Evolutionary conservation across 2,329 filamentous ascomycete species (phyloP).

Genomic region (Bipolaris cookei): DNA sequence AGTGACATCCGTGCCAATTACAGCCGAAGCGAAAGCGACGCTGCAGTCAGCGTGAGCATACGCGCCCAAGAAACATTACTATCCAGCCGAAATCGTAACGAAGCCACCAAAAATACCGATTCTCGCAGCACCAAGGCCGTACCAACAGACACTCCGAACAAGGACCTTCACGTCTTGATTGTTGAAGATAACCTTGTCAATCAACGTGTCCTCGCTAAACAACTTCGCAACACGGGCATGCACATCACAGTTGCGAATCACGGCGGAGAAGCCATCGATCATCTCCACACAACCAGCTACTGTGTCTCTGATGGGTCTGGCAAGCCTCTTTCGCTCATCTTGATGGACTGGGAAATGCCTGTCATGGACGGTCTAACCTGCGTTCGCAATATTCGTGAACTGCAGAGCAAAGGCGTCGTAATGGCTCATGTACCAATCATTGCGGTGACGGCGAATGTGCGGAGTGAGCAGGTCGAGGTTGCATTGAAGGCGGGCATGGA

Average conservation of each 20-base stretch:
- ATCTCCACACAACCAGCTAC: constrained; percentile 37
- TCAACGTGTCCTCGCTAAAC: constrained; percentile 50
- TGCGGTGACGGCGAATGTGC: constrained; percentile 46
- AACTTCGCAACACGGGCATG: constrained; percentile 47
- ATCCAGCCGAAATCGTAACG: constrained; percentile 14
- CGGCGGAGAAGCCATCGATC: constrained; percentile 48
- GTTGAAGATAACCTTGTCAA: constrained; percentile 52
- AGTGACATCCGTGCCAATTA: constrained; percentile 3
- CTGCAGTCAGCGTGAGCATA: constrained; percentile 16
- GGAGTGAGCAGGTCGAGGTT: constrained; percentile 38
- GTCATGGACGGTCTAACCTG: constrained; percentile 42
- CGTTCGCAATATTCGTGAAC: constrained; percentile 33
- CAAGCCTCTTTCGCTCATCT: constrained; percentile 29
- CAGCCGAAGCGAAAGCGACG: constrained; percentile 13
- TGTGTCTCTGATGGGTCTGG: constrained; percentile 22
- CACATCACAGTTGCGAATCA: constrained; percentile 49
- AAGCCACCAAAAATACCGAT: constrained; percentile 1
- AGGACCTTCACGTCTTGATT: constrained; percentile 35
- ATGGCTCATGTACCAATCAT: constrained; percentile 39
- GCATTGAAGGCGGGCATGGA: constrained; percentile 45
- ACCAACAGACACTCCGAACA: constrained; percentile 7
- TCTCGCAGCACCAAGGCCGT: neutral
- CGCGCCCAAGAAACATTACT: constrained; percentile 18
- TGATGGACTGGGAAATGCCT: constrained; percentile 47
- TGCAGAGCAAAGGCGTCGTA: constrained; percentile 31